Evolutionary conservation across 208 protist species (phyloP).

Genomic region (Crithidia expoeki): DNA sequence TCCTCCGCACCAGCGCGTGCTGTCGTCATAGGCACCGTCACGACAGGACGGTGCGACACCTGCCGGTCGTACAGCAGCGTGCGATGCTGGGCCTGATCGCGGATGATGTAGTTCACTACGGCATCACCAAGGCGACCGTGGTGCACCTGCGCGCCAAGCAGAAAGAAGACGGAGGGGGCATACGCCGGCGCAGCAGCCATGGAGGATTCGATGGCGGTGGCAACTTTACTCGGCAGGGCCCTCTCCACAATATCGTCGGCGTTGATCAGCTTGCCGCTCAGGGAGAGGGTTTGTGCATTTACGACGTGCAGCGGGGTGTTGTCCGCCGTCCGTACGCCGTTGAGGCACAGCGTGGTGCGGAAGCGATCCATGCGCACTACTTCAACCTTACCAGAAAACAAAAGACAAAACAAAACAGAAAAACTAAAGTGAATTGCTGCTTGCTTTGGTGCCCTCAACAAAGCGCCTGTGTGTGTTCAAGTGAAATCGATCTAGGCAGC

Average conservation of each 20-base stretch:
- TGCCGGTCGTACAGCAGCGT: slow-evolving; percentile 23
- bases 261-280: slow-evolving; percentile 21
- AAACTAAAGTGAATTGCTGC: background rate
- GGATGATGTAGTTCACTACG: slow-evolving; percentile 29
- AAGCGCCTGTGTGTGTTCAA: background rate
- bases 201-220: slow-evolving; percentile 32
- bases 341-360: slow-evolving; percentile 50
- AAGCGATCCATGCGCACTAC: slow-evolving; percentile 44
- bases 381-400: background rate
- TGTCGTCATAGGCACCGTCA: background rate
- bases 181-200: slow-evolving; percentile 39
- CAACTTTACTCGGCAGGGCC: slow-evolving; percentile 52
- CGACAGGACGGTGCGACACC: slow-evolving; percentile 8
- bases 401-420: slow-evolving; percentile 2
- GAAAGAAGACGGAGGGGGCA: slow-evolving; percentile 42
- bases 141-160: slow-evolving; percentile 36
- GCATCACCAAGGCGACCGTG: slow-evolving; percentile 32
- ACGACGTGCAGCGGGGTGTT: slow-evolving; percentile 22
- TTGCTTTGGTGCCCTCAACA: no score
- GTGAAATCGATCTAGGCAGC: no score
- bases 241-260: slow-evolving; percentile 48
- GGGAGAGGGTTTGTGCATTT: slow-evolving; percentile 28
- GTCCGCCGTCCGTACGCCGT: slow-evolving; percentile 34
- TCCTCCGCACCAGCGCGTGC: background rate
- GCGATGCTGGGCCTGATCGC: slow-evolving; percentile 22